Evolutionary conservation across 2,329 filamentous ascomycete genomes (phyloP).

Genomic region (Trichoderma aggressivum): DNA sequence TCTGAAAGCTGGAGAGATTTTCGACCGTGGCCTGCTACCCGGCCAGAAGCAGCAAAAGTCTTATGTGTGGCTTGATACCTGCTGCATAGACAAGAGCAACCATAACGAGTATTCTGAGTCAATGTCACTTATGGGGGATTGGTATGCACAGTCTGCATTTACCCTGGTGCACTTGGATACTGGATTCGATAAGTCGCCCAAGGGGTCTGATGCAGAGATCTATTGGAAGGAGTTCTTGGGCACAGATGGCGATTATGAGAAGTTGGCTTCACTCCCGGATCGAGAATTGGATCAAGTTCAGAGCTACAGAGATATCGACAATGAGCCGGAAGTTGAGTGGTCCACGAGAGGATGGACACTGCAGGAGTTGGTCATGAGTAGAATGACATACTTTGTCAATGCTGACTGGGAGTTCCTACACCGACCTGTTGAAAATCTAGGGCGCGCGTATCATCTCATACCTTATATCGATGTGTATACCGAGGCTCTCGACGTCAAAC

Average conservation of each 20-base stretch:
- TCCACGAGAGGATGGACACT: conserved; percentile 11
- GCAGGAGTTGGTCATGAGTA: conserved; percentile 8
- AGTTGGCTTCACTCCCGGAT: not conserved
- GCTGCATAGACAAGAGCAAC: conserved; percentile 17
- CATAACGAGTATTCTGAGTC: conserved; percentile 14
- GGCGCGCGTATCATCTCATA: conserved; percentile 3
- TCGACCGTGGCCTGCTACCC: not conserved
- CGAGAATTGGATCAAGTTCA: not conserved
- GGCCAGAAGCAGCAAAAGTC: not conserved
- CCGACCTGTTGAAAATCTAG: conserved; percentile 1
- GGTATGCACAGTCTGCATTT: conserved; percentile 16
- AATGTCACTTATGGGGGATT: conserved; percentile 18
- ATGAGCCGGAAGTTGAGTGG: conserved; percentile 2
- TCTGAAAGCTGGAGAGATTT: conserved; percentile 10
- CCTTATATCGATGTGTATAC: conserved; percentile 1
- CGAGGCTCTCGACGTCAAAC: not conserved
- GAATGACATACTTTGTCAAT: conserved; percentile 4
- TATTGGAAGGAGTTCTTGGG: conserved; percentile 1
- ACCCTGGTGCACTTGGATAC: conserved; percentile 12
- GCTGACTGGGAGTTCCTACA: conserved; percentile 5
- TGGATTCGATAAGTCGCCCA: not conserved
- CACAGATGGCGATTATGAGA: conserved; percentile 6
- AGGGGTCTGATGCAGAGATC: not conserved
- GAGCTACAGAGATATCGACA: not conserved
- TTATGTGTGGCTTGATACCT: conserved; percentile 15